Evolutionary conservation across 108 stramenopile species (phyloP), one percentile per base, ranked within the genome.

Genomic region (Pseudonitzschia multiseries): DNA sequence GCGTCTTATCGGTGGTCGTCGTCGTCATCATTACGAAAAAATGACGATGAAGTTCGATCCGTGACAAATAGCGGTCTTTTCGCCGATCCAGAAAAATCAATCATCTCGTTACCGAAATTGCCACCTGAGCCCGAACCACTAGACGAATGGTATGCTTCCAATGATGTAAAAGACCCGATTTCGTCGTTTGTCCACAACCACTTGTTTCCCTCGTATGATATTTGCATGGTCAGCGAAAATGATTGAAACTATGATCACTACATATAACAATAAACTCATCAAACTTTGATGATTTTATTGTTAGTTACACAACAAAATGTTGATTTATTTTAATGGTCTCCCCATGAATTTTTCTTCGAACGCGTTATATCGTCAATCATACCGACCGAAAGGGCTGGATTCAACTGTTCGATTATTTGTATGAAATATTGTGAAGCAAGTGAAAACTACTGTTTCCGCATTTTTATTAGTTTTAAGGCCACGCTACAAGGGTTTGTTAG

Each of bases 71-170:
- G 72, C 59, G 54, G 36, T 22, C 21, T 86, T 13, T 81, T 86
- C 50, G 20, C 67, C 15, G 22, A 81, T 65, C 82, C 82, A 8
- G 72, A 77, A 4, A 59, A 75, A 43, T 70, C 86, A n/a, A 89
- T 94, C 42, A 59, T 94, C 15, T 89, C 87, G 12, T 63, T 95
- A 21, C 93, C 93, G 48, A 51, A 67, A 27, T 66, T 92, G 26
- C 93, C 93, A 42, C 81, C 81, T 13, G 85, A 83, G 59, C 84
- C 89, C 65, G 83, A 87, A 61, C 90, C 91, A 50, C 80, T 95
- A 36, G 59, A 83, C 60, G 84, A 84, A 22, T 95, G 91, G 91
- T 95, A 89, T 67, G 76, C 54, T 13, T 80, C 73, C 10, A 29
- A 52, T 20, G 72, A 78, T 40, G 82, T 83, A 12, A 70, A 56